phyloP scores from a whole-genome alignment of 2,329 filamentous ascomycete genomes.

The Monosporascus sp. region DNA sequence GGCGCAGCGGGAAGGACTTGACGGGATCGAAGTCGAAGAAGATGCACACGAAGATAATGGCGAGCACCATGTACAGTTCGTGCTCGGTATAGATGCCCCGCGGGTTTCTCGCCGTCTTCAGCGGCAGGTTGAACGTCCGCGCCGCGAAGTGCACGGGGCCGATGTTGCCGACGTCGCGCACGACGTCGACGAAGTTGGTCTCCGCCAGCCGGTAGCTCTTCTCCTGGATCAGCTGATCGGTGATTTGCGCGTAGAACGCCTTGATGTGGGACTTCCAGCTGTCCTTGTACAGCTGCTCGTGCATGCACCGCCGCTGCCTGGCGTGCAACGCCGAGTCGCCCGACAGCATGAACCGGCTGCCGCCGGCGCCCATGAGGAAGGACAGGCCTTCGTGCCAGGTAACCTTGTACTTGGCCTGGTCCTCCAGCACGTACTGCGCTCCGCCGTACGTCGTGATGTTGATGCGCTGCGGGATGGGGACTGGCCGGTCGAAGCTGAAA shows the following conservation, averaged over 20 bases:
- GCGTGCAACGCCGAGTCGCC: constrained; percentile 43
- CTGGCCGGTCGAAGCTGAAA: constrained; percentile 65
- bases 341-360: constrained; percentile 51
- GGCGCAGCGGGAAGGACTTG: constrained; percentile 59
- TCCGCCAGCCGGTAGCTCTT: constrained; percentile 60
- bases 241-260: constrained; percentile 60
- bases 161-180: constrained; percentile 65
- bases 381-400: constrained; percentile 59
- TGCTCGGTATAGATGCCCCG: constrained; percentile 52
- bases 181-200: constrained; percentile 63
- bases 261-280: constrained; percentile 59
- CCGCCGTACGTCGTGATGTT: constrained; percentile 56
- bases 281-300: constrained; percentile 53
- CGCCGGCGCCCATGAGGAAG: constrained; percentile 53
- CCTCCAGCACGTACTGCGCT: constrained; percentile 56
- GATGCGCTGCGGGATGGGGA: constrained; percentile 41
- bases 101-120: constrained; percentile 57
- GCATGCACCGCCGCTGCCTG: constrained; percentile 47
- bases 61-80: constrained; percentile 56
- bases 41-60: constrained; percentile 59
- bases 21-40: constrained; percentile 62
- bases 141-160: constrained; percentile 60
- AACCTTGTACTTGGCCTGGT: constrained; percentile 56
- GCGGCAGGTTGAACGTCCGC: constrained; percentile 57
- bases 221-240: constrained; percentile 53